A percentile compares a stretch with the other conserved stretches of the same genome.
Conservation (phyloP, 2,329 filamentous ascomycete genomes). For the Pseudogymnoascus sp. region DNA sequence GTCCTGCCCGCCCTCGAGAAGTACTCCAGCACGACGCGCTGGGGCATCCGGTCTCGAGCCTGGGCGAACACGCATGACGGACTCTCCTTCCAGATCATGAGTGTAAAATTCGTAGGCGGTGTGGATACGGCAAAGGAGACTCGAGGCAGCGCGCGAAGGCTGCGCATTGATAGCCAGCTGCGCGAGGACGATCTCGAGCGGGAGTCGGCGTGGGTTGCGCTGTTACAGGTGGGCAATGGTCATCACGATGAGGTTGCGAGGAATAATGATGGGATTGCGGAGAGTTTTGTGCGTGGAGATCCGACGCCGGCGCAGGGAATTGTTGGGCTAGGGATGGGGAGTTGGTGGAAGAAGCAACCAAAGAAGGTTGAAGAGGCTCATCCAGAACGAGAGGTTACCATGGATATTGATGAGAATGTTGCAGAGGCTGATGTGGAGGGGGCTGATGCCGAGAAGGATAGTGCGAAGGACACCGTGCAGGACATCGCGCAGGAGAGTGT, state of each 20-base stretch:
- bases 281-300: conserved; percentile 12
- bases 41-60: conserved; percentile 73
- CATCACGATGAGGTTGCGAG: not conserved
- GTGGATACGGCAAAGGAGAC: conserved; percentile 42
- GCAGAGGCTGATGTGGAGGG: not conserved
- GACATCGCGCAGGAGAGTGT: conserved; percentile 42
- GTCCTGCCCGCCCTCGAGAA: conserved; percentile 72
- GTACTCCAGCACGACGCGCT: conserved; percentile 68
- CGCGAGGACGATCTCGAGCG: conserved; percentile 18
- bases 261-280: not conserved
- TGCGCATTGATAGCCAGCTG: conserved; percentile 17
- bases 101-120: conserved; percentile 80
- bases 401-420: not conserved
- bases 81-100: conserved; percentile 78
- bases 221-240: conserved; percentile 8
- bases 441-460: not conserved
- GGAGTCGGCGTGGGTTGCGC: conserved; percentile 12
- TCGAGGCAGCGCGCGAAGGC: conserved; percentile 36
- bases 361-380: not conserved
- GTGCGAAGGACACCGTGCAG: not conserved
- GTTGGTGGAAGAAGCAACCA: conserved; percentile 12
- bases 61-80: conserved; percentile 55
- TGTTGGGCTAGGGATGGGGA: conserved; percentile 11
- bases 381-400: not conserved
- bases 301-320: not conserved